These are phyloP conservation scores for Phytophthora agathidicida DNA, from an alignment of 352 stramenopile genomes.

Conservation along the genomic window DNA sequence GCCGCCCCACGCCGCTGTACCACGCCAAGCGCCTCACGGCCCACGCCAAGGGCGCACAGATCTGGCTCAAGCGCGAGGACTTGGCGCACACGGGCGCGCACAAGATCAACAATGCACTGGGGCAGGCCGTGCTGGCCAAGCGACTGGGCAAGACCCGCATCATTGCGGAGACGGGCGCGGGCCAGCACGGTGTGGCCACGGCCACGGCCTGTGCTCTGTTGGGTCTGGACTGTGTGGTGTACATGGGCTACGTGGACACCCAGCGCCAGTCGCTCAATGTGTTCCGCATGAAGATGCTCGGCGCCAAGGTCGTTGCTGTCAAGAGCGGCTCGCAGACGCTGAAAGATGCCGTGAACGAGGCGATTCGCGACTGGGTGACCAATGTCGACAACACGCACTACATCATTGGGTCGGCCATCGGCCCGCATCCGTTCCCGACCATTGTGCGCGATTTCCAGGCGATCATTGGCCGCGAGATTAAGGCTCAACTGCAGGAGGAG, in stretches of 20 bases:
- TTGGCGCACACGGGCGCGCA: slow-evolving; percentile 98
- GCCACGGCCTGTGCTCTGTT: slow-evolving; percentile 97
- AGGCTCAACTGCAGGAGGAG: slow-evolving; percentile 94
- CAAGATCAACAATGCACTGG: slow-evolving; percentile 99
- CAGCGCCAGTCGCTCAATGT: slow-evolving; percentile 98
- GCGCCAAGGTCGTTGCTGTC: slow-evolving; percentile 98
- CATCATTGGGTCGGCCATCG: slow-evolving; percentile 98
- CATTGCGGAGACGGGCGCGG: slow-evolving; percentile 98
- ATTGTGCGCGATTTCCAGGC: slow-evolving; percentile 99
- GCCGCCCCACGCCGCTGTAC: slow-evolving; percentile 96
- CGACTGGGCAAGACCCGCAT: slow-evolving; percentile 97
- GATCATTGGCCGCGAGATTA: slow-evolving; percentile 96
- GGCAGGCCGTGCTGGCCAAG: slow-evolving; percentile 96
- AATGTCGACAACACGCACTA: slow-evolving; percentile 99
- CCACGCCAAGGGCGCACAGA: slow-evolving; percentile 92
- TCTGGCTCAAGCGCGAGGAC: slow-evolving; percentile 99
- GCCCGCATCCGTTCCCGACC: slow-evolving; percentile 97
- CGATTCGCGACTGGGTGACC: slow-evolving; percentile 98
- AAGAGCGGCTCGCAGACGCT: slow-evolving; percentile 95
- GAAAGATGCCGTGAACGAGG: slow-evolving; percentile 99
- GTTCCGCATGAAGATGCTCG: slow-evolving; percentile 99
- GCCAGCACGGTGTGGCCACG: slow-evolving; percentile 98
- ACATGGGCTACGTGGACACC: slow-evolving; percentile 99
- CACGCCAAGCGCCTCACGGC: slow-evolving; percentile 95
- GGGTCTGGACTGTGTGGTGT: slow-evolving; percentile 96